Percentiles rank a stretch among this genome's conserved stretches.
phyloP scores from a whole-genome alignment of 106 monocot species.

The Hemerocallis citrina region DNA sequence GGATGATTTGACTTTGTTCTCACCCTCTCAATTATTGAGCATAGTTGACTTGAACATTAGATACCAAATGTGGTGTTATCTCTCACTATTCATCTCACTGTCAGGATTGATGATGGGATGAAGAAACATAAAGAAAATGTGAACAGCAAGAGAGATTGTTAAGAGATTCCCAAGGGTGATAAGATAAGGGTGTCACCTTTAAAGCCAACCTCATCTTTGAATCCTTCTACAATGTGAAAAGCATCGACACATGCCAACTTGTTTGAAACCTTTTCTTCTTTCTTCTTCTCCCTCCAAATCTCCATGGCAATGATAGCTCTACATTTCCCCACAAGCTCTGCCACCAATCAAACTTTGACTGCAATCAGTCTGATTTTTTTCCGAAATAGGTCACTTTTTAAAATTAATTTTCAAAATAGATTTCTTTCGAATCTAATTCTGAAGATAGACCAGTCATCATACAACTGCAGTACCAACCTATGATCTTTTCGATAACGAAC shows the following conservation, averaged over 20 bases:
- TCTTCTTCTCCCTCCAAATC: neutral
- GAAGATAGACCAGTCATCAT: no score
- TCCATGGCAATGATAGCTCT: neutral
- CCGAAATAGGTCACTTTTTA: no score
- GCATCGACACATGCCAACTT: neutral
- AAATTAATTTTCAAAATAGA: no score
- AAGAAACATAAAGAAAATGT: neutral
- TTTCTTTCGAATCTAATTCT: no score
- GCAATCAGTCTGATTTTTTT: no score
- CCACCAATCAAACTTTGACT: no score
- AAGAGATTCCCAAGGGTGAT: conserved; percentile 1
- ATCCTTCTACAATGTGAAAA: neutral
- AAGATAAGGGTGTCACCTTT: neutral
- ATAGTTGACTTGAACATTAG: neutral
- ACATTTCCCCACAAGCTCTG: neutral
- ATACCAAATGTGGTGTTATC: neutral
- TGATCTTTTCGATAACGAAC: no score
- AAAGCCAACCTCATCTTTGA: neutral
- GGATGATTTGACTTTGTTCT: no score
- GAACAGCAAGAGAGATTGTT: no score
- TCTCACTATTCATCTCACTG: neutral
- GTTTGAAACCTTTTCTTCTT: neutral
- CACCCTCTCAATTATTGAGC: no score
- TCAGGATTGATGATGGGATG: neutral
- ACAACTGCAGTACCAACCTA: no score